Conservation (phyloP, 1,284 basidiomycete genomes). For the Wolfiporia cocos region DNA sequence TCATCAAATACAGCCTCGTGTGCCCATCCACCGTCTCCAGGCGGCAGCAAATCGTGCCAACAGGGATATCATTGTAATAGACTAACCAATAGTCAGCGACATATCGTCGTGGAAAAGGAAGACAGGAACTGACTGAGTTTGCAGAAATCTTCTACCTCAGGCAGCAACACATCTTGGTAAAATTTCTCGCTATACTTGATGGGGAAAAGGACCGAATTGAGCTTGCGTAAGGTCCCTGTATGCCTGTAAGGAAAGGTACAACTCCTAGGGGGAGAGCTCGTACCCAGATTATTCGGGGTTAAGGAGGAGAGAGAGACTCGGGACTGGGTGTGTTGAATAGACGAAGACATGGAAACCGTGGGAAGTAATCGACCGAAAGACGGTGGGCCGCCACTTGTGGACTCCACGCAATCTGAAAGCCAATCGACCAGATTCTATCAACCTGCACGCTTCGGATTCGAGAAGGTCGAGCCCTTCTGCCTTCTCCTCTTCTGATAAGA, state of each 20-base stretch:
- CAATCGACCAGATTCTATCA: no score
- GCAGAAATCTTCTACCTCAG: constrained; percentile 74
- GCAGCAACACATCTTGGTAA: constrained; percentile 64
- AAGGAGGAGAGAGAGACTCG: constrained; percentile 67
- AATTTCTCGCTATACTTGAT: constrained; percentile 81
- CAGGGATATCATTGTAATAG: constrained; percentile 82
- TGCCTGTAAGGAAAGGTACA: constrained; percentile 6
- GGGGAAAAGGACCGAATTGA: constrained; percentile 76
- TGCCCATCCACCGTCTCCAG: constrained; percentile 58
- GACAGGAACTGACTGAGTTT: constrained; percentile 52
- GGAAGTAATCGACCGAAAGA: no score
- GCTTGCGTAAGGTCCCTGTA: constrained; percentile 66
- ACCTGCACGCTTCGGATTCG: neutral
- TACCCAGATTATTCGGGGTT: constrained; percentile 67
- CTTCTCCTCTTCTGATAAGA: neutral
- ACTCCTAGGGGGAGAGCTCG: neutral
- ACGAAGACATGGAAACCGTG: constrained; percentile 29
- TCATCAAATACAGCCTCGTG: constrained; percentile 71
- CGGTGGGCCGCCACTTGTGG: no score
- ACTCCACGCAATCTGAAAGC: no score
- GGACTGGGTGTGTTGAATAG: constrained; percentile 27
- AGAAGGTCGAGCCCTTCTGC: neutral
- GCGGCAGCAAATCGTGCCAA: constrained; percentile 77
- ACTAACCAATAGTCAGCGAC: constrained; percentile 34
- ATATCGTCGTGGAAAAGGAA: neutral